A percentile compares a stretch with the other conserved stretches of the same genome.
Evolutionary conservation across 2,329 filamentous ascomycete species (phyloP).

Genomic region (Huntiella bhutanensis): DNA sequence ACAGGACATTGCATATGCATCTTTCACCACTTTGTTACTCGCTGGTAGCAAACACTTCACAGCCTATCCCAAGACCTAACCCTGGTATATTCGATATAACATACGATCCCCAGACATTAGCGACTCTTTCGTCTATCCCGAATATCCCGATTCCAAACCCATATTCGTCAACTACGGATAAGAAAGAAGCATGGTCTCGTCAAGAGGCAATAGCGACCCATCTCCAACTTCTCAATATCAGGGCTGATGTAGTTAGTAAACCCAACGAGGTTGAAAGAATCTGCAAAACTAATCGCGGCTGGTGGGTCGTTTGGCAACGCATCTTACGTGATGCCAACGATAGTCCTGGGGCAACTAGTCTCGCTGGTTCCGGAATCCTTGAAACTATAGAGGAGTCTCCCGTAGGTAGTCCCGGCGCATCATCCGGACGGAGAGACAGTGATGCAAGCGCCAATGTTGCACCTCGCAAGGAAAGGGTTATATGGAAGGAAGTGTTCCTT

Average conservation of each 20-base stretch:
- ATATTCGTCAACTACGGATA: constrained; percentile 11
- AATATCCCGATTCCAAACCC: constrained; percentile 36
- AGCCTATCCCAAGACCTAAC: constrained; percentile 32
- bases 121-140: constrained; percentile 44
- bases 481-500: constrained; percentile 40
- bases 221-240: constrained; percentile 41
- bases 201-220: constrained; percentile 47
- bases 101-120: constrained; percentile 38
- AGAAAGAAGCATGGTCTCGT: constrained; percentile 31
- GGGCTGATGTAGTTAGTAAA: constrained; percentile 20
- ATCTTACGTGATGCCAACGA: constrained; percentile 21
- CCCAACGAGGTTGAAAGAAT: constrained; percentile 36
- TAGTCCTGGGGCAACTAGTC: neutral
- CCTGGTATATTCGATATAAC: constrained; percentile 37
- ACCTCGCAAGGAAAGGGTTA: constrained; percentile 12
- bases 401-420: neutral
- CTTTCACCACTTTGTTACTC: constrained; percentile 38
- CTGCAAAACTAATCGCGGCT: constrained; percentile 46
- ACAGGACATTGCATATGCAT: constrained; percentile 41
- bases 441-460: constrained; percentile 12
- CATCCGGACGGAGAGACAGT: neutral
- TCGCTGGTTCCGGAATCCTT: constrained; percentile 1
- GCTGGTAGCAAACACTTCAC: constrained; percentile 35
- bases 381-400: constrained; percentile 9
- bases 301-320: constrained; percentile 52